Evolutionary conservation across 1,139 yeast genomes (phyloP), one percentile per base, ranked within the genome.

Genomic region (Hanseniaspora uvarum): DNA sequence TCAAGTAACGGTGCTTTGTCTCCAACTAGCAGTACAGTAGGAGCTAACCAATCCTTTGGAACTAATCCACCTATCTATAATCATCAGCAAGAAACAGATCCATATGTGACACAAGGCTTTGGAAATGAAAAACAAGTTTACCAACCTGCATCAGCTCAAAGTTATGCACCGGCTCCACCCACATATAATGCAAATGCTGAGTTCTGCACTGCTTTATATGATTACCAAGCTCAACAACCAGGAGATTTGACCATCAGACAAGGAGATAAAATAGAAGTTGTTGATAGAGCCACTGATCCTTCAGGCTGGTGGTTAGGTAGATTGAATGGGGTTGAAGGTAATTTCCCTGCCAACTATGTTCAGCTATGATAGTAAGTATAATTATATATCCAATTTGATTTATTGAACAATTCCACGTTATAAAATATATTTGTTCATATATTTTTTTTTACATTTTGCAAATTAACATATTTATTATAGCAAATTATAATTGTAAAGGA

Each of bases 231-330:
- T 0, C 94, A 83, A 68, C 94, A 96, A 0, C 86, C 79, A 52
- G 97, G 97, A 16, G 98, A 92, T 65, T 75, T 92, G 64, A 71
- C 84, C 18, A 85, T 92, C 71, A 77, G 81, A 38, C 95, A 95
- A 0, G 97, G 97, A 21, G 86, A 92, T 8, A 77, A 80, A 37
- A 88, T 92, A 61, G 88, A 86, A 62, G 75, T 92, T 56, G 77
- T 88, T 6, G 86, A 87, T 65, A 81, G 86, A 62, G 83, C 95
- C 1, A 75, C 79, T 0, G 96, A 88, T 65, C 76, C 81, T 54
- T 87, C 87, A 63, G 97, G 95, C 3, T 92, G 98, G 98, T 92
- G 98, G 98, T 86, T 95, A 0, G 98, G 98, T n/a, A 72, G 75
- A 54, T 72, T 78, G 61, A 86, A 88, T 62, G 96, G 96, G 11